A percentile compares a stretch with the other conserved stretches of the same genome.
phyloP scores from a whole-genome alignment of 306 rosid genomes.

The Trifolium repens region DNA sequence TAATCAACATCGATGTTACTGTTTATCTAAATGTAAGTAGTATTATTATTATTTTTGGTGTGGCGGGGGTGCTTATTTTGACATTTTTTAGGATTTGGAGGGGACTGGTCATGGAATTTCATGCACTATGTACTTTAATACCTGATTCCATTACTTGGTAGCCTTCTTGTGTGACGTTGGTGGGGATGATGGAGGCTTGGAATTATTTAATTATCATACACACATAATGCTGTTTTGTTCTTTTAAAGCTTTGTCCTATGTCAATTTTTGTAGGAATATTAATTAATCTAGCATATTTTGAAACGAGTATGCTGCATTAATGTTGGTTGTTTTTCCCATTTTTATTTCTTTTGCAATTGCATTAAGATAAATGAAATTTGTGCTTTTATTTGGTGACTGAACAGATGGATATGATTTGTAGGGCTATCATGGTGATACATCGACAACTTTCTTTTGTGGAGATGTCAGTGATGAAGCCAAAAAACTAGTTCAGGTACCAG shows the following conservation, averaged over 20 bases:
- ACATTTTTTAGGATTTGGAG: slow-evolving; percentile 21
- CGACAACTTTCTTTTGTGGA: slow-evolving; percentile 88
- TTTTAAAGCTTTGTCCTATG: slow-evolving; percentile 9
- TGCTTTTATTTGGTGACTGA: slow-evolving; percentile 31
- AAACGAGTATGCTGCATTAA: slow-evolving; percentile 6
- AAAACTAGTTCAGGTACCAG: slow-evolving; percentile 76
- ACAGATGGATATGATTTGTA: slow-evolving; percentile 47
- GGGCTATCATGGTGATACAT: slow-evolving; percentile 96
- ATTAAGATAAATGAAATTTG: slow-evolving; percentile 11
- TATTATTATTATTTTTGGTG: background rate
- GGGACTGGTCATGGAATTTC: slow-evolving; percentile 8
- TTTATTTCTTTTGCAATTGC: slow-evolving; percentile 21
- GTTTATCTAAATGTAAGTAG: slow-evolving; percentile 89
- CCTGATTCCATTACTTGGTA: background rate
- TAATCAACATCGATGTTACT: slow-evolving; percentile 86
- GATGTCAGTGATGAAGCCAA: slow-evolving; percentile 71
- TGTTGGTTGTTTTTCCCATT: background rate
- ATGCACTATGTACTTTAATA: slow-evolving; percentile 22
- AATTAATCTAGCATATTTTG: slow-evolving; percentile 12
- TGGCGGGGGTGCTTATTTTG: slow-evolving; percentile 7
- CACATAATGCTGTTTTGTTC: background rate
- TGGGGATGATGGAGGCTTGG: background rate
- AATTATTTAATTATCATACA: background rate
- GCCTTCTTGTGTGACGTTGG: slow-evolving; percentile 1
- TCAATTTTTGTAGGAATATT: background rate